A percentile compares a stretch with the other conserved stretches of the same genome.
These are phyloP conservation scores for Lojkania enalia DNA, from an alignment of 2,329 filamentous ascomycete species.

Conservation along the genomic window DNA sequence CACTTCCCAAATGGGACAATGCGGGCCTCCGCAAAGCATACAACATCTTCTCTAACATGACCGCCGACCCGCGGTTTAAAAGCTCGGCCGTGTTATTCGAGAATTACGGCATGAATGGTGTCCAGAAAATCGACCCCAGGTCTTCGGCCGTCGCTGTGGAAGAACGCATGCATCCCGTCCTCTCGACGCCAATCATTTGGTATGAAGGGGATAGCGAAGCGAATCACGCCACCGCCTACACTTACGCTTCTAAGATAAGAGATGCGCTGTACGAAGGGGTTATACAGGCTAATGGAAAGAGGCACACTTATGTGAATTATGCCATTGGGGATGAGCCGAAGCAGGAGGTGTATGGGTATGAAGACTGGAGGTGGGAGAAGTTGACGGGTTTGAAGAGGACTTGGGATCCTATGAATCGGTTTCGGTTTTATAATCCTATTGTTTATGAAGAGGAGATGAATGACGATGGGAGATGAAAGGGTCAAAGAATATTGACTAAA, in stretches of 20 bases:
- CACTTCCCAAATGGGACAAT: slow-evolving; percentile 22
- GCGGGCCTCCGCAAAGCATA: slow-evolving; percentile 20
- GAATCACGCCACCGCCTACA: slow-evolving; percentile 14
- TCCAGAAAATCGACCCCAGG: slow-evolving; percentile 11
- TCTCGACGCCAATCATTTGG: slow-evolving; percentile 20
- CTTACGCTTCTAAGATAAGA: slow-evolving; percentile 13
- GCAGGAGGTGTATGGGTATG: slow-evolving; percentile 36
- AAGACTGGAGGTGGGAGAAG: slow-evolving; percentile 27
- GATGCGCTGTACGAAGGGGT: slow-evolving; percentile 18
- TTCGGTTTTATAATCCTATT: slow-evolving; percentile 33
- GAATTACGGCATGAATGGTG: slow-evolving; percentile 26
- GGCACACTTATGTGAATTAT: slow-evolving; percentile 40
- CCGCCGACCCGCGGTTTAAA: slow-evolving; percentile 22
- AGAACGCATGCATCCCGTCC: slow-evolving; percentile 40
- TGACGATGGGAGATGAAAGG: no score
- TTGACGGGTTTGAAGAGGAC: slow-evolving; percentile 31
- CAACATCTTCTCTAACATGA: slow-evolving; percentile 21
- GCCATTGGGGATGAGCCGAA: slow-evolving; percentile 33
- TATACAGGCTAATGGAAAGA: slow-evolving; percentile 12
- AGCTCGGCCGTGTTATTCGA: slow-evolving; percentile 22
- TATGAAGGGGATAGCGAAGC: slow-evolving; percentile 18
- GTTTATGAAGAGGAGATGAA: no score
- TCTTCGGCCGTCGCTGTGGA: slow-evolving; percentile 19
- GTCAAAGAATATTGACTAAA: no score
- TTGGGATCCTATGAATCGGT: slow-evolving; percentile 34